A percentile compares a stretch with the other conserved stretches of the same genome.
These are phyloP conservation scores for Cytauxzoon felis DNA, from an alignment of 169 alveolate species.

Conservation along the genomic window DNA sequence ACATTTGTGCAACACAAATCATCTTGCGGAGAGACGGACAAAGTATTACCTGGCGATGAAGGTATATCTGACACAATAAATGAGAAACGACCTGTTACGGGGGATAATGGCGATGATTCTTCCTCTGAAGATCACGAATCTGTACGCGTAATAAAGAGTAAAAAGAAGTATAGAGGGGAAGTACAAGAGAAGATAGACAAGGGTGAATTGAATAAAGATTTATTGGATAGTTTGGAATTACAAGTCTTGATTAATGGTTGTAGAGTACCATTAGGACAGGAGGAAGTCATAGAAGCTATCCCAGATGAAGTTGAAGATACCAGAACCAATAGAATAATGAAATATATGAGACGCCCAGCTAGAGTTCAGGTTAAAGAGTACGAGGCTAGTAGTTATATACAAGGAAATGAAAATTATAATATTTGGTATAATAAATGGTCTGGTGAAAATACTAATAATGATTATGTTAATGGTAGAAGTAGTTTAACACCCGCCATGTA, in stretches of 20 bases:
- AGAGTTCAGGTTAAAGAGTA: constrained; percentile 48
- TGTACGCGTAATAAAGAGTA: too few species aligned
- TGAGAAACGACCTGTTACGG: too few species aligned
- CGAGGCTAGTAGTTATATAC: constrained; percentile 47
- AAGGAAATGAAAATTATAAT: constrained; percentile 95
- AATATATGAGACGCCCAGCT: constrained; percentile 42
- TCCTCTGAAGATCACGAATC: too few species aligned
- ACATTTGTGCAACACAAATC: too few species aligned
- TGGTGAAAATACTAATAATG: constrained; percentile 76
- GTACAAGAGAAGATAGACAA: constrained; percentile 33
- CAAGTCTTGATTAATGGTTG: constrained; percentile 38
- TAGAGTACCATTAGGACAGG: constrained; percentile 59
- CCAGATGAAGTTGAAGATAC: constrained; percentile 23
- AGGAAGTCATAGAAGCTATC: constrained; percentile 43
- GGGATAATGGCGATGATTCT: too few species aligned
- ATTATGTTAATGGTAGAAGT: constrained; percentile 73
- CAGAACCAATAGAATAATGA: constrained; percentile 14
- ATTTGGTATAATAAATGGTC: constrained; percentile 98
- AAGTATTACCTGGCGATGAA: too few species aligned
- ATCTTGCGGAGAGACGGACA: too few species aligned
- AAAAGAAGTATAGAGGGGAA: too few species aligned
- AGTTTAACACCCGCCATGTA: constrained; percentile 83
- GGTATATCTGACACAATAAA: too few species aligned
- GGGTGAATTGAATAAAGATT: constrained; percentile 41
- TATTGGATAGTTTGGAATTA: constrained; percentile 42